These are phyloP conservation scores for Boletus sp. DNA, from an alignment of 768 basidiomycete species.

Conservation along the genomic window DNA sequence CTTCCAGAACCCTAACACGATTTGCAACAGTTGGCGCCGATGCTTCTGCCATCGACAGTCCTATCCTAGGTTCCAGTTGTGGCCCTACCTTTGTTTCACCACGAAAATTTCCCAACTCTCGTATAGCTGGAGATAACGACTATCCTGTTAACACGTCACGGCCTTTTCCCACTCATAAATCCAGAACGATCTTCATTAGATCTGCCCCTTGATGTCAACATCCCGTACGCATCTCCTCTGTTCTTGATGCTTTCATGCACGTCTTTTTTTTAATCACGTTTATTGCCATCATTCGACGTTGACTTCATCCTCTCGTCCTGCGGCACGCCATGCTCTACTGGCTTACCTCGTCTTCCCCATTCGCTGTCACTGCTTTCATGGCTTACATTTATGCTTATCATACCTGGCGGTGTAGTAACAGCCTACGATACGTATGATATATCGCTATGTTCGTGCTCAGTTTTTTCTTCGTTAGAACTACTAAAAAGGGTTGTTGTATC, in stretches of 20 bases:
- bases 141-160: slow-evolving; percentile 26
- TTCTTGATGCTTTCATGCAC: slow-evolving; percentile 12
- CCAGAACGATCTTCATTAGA: slow-evolving; percentile 9
- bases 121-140: slow-evolving; percentile 20
- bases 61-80: no score
- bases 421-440: no score
- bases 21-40: no score
- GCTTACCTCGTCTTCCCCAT: slow-evolving; percentile 4
- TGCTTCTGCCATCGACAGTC: no score
- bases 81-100: no score
- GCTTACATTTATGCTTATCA: not conserved
- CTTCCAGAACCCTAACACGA: no score
- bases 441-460: no score
- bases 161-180: slow-evolving; percentile 33
- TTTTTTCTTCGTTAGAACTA: no score
- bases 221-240: slow-evolving; percentile 8
- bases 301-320: slow-evolving; percentile 4
- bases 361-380: slow-evolving; percentile 16
- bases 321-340: slow-evolving; percentile 14
- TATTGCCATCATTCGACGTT: slow-evolving; percentile 7
- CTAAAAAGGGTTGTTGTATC: no score
- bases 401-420: no score
- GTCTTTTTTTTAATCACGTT: slow-evolving; percentile 11
- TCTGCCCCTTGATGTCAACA: not conserved
- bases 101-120: slow-evolving; percentile 17